Evolutionary conservation across 1,139 yeast genomes (phyloP).

Genomic region (Scheffersomyces parashehatae): DNA sequence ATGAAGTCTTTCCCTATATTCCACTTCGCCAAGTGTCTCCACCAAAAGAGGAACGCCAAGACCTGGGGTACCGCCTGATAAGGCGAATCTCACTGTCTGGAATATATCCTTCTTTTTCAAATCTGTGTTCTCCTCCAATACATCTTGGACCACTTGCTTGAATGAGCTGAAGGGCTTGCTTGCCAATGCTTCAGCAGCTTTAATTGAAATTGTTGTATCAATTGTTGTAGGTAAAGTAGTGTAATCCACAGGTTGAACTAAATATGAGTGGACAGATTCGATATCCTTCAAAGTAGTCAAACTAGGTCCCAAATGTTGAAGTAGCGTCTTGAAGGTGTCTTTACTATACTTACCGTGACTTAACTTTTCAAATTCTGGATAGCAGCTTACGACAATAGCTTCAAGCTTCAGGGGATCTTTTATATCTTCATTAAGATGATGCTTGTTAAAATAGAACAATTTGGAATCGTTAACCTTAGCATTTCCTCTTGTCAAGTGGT

Average conservation of each 20-base stretch:
- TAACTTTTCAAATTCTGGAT: conserved; percentile 12
- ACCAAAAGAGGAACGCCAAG: conserved; percentile 62
- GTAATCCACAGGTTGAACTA: conserved; percentile 46
- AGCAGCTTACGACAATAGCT: conserved; percentile 31
- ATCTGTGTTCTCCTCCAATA: conserved; percentile 13
- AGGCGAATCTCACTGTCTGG: conserved; percentile 64
- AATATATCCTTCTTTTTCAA: conserved; percentile 52
- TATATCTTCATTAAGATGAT: conserved; percentile 49
- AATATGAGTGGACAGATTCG: conserved; percentile 43
- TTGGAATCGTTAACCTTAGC: conserved; percentile 86
- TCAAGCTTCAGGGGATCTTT: conserved; percentile 30
- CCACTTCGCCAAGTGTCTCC: conserved; percentile 54
- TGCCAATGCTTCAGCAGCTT: conserved; percentile 8
- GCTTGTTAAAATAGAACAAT: conserved; percentile 72
- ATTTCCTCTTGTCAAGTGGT: conserved; percentile 85
- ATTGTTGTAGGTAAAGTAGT: conserved; percentile 8
- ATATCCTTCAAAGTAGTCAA: conserved; percentile 53
- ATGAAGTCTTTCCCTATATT: conserved; percentile 37
- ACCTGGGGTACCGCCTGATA: conserved; percentile 77
- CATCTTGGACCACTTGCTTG: conserved; percentile 12
- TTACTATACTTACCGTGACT: conserved; percentile 15
- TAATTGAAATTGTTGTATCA: conserved; percentile 1
- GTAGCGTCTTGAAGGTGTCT: conserved; percentile 22
- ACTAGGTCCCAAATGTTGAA: conserved; percentile 37
- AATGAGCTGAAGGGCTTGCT: conserved; percentile 4